Evolutionary conservation across 306 rosid species (phyloP).

Genomic region (Corylus avellana): DNA sequence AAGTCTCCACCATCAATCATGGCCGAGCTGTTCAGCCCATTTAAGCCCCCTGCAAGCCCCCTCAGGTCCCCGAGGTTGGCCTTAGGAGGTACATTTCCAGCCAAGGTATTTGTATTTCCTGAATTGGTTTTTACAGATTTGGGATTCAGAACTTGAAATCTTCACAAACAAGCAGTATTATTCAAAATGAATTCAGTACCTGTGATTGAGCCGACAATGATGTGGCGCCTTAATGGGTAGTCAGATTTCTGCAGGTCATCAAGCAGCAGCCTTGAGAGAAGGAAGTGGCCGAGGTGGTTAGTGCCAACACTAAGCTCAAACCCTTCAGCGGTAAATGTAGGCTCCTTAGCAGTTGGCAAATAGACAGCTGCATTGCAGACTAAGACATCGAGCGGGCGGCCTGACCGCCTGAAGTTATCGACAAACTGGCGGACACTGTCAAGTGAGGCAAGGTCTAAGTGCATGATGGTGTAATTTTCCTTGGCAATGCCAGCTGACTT

Average conservation of each 20-base stretch:
- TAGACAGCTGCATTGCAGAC: constrained; percentile 98
- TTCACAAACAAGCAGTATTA: not conserved
- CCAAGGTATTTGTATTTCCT: constrained; percentile 96
- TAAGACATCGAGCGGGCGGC: constrained; percentile 73
- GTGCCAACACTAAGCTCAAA: constrained; percentile 97
- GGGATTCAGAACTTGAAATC: not conserved
- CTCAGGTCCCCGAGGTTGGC: constrained; percentile 97
- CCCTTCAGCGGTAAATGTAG: constrained; percentile 89
- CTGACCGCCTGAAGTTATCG: constrained; percentile 65
- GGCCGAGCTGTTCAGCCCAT: constrained; percentile 77
- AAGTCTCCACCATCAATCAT: constrained; percentile 96
- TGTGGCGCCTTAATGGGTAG: constrained; percentile 82
- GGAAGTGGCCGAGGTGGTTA: constrained; percentile 95
- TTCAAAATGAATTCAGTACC: constrained; percentile 40
- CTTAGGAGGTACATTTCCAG: constrained; percentile 99
- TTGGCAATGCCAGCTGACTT: constrained; percentile 81
- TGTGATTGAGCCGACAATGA: constrained; percentile 96
- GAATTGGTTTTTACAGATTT: constrained; percentile 20
- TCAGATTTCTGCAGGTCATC: constrained; percentile 84
- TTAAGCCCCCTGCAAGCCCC: constrained; percentile 87
- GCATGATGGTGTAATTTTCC: constrained; percentile 89
- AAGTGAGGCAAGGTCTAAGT: constrained; percentile 89
- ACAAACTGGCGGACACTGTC: constrained; percentile 95
- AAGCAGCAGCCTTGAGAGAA: constrained; percentile 76
- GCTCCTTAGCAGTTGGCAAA: constrained; percentile 92